These are phyloP conservation scores for Trichoderma breve DNA, from an alignment of 2,329 filamentous ascomycete genomes.

Conservation along the genomic window DNA sequence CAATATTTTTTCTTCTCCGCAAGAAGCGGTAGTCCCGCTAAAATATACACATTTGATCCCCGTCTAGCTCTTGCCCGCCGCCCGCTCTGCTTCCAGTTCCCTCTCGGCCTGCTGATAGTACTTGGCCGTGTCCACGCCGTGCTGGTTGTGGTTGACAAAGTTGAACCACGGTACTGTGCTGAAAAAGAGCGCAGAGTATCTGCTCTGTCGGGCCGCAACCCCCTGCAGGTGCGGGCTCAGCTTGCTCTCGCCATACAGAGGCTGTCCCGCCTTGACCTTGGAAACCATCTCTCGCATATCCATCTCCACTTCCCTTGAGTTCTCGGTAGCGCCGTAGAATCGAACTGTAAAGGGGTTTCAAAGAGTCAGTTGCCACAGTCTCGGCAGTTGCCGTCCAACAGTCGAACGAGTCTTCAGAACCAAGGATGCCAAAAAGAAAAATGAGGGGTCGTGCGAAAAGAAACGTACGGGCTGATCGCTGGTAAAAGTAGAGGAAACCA, in stretches of 20 bases:
- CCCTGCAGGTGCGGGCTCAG: conserved; percentile 90
- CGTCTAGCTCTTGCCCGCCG: conserved; percentile 16
- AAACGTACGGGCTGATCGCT: conserved; percentile 73
- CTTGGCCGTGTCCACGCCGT: conserved; percentile 96
- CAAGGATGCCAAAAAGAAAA: background rate
- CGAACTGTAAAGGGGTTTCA: conserved; percentile 58
- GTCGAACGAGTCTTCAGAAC: background rate
- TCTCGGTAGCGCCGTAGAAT: conserved; percentile 94
- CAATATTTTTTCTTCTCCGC: background rate
- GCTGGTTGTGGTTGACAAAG: conserved; percentile 93
- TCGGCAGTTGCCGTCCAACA: background rate
- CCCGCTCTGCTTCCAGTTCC: conserved; percentile 77
- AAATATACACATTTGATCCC: conserved; percentile 8
- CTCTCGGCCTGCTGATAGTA: conserved; percentile 95
- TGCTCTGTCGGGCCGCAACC: conserved; percentile 85
- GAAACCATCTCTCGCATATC: conserved; percentile 98
- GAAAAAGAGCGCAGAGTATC: conserved; percentile 82
- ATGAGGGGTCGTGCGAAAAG: background rate
- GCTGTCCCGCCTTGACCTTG: conserved; percentile 88
- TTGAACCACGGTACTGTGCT: conserved; percentile 95
- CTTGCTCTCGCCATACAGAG: conserved; percentile 78
- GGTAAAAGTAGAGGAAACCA: conserved; percentile 82
- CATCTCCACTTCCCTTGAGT: conserved; percentile 86
- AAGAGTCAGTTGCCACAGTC: background rate
- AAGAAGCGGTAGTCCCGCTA: conserved; percentile 5